Base-by-base conservation (phyloP, 2,329 filamentous ascomycete species). In the Trichocomaceae sp. region DNA sequence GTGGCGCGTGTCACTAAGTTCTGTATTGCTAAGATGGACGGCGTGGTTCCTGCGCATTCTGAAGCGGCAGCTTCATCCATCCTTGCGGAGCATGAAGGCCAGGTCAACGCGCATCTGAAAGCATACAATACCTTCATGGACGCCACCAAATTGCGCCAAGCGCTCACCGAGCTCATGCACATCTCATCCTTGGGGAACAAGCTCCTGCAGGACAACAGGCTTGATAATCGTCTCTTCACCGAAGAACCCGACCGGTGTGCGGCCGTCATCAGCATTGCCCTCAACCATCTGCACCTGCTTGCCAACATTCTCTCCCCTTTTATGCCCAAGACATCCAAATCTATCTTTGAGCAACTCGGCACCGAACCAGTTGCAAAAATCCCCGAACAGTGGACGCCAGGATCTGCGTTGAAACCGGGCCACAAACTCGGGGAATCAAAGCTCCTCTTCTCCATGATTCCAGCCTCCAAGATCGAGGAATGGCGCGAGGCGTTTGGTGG, bases 241-340 rank as follows among this genome's bases (percentile, higher is more conserved):
- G 79, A 80, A 59, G 77, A 85, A 60, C 82, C 82, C 17, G 75
- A 79, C 50, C 77, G 77, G 26, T 82, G 80, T 55, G 81, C 82
- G 10, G 79, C 81, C 5, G 81, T 85, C 19, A 81, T 95, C 52
- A 87, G 88, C 54, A 77, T 90, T n/a, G 88, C 86, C 1, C 77
- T 95, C 57, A 95, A 95, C 74, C 82, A 91, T 60, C 84, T 92
- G 52, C 84, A 92, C 66, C 83, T 96, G 31, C 79, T 95, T 47
- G 88, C 90, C 20, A 85, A 83, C 52, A 75, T 96, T 44, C 81
- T 91, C 55, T 83, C 84, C 51, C 91, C 91, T 0, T 96, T 92
- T 74, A 88, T 96, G 79, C 90, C 90, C 41, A 80, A 80, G n/a
- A 91, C 87, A 8, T 79, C 87, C 3, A 79, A 79, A 57, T 83